These are phyloP conservation scores for Aspergillus versicolor DNA, from an alignment of 2,329 filamentous ascomycete genomes.

Conservation along the genomic window DNA sequence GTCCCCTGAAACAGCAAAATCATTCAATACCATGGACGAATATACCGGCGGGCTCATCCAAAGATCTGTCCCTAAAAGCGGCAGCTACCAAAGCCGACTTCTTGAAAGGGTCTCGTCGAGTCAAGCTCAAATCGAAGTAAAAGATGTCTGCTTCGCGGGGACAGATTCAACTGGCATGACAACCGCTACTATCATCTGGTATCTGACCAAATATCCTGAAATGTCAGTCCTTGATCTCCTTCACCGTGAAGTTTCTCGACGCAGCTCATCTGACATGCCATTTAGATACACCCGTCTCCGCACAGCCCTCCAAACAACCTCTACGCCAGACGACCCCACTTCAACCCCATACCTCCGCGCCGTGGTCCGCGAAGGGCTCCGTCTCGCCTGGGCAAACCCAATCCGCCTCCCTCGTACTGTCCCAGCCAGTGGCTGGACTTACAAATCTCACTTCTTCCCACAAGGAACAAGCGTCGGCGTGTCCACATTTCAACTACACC, in stretches of 20 bases:
- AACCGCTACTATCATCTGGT: conserved; percentile 49
- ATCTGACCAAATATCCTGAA: conserved; percentile 44
- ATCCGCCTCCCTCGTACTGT: conserved; percentile 52
- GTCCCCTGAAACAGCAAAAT: conserved; percentile 31
- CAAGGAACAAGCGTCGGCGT: conserved; percentile 47
- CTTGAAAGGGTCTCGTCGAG: conserved; percentile 42
- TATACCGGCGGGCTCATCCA: conserved; percentile 45
- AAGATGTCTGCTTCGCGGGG: conserved; percentile 57
- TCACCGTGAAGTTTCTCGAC: background rate
- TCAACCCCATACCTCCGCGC: conserved; percentile 47
- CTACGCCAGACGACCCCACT: conserved; percentile 18
- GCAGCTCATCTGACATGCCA: background rate
- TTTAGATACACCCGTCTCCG: conserved; percentile 33
- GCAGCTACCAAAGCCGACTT: conserved; percentile 51
- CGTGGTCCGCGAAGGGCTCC: conserved; percentile 51
- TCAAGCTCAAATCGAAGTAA: conserved; percentile 53
- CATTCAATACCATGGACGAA: conserved; percentile 42
- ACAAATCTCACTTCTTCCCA: conserved; percentile 42
- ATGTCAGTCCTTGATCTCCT: conserved; percentile 25
- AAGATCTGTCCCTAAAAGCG: conserved; percentile 30
- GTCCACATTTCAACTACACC: conserved; percentile 48
- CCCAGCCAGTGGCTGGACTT: conserved; percentile 39
- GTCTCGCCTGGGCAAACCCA: conserved; percentile 54
- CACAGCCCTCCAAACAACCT: conserved; percentile 31
- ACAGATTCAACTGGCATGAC: conserved; percentile 56